Evolutionary conservation across 768 basidiomycete species (phyloP).

Genomic region (Lactarius sp.): DNA sequence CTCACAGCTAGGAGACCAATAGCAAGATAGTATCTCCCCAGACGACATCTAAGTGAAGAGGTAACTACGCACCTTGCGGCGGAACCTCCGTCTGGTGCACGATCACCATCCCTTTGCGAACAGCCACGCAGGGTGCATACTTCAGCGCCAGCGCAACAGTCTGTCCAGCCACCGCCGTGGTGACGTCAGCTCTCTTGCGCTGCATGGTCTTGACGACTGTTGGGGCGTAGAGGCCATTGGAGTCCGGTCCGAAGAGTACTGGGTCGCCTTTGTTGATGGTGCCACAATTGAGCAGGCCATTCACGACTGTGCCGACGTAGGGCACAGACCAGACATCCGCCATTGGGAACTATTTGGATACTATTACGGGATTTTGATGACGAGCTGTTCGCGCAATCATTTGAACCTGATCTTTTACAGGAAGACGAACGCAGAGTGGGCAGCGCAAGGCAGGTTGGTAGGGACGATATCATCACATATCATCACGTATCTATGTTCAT

Average conservation of each 20-base stretch:
- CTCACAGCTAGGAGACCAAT: slow-evolving; percentile 51
- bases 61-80: slow-evolving; percentile 55
- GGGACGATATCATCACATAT: no score
- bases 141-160: slow-evolving; percentile 92
- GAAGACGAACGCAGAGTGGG: no score
- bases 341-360: slow-evolving; percentile 57
- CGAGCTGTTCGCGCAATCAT: no score
- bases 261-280: slow-evolving; percentile 72
- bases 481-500: no score
- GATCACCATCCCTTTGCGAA: slow-evolving; percentile 94
- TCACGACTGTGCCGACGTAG: slow-evolving; percentile 79
- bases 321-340: slow-evolving; percentile 88
- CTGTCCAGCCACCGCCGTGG: slow-evolving; percentile 89
- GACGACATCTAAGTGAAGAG: neutral
- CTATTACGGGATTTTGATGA: neutral
- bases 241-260: slow-evolving; percentile 86
- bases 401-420: no score
- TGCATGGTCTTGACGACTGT: slow-evolving; percentile 89
- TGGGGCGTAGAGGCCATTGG: slow-evolving; percentile 80
- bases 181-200: slow-evolving; percentile 81
- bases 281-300: slow-evolving; percentile 79
- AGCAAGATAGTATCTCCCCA: neutral
- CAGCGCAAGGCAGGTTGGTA: no score
- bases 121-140: slow-evolving; percentile 69
- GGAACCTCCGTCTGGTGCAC: slow-evolving; percentile 73